A percentile compares a stretch with the other conserved stretches of the same genome.
Conservation (phyloP, 2,329 filamentous ascomycete species). For the Penicillium sp. region DNA sequence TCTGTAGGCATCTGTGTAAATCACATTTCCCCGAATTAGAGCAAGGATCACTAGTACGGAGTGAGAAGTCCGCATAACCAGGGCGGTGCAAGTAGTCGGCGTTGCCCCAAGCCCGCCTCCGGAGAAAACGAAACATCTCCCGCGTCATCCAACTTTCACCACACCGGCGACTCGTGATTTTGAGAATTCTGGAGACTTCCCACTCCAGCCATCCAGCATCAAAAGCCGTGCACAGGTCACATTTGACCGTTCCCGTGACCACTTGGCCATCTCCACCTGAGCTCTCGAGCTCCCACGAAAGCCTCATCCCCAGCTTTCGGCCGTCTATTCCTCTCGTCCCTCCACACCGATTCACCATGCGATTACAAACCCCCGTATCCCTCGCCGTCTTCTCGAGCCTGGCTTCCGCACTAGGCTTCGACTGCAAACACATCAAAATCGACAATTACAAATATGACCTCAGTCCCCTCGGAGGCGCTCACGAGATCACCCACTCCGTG, state of each 20-base stretch:
- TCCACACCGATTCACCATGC: constrained; percentile 29
- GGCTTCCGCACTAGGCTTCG: constrained; percentile 34
- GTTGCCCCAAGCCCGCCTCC: constrained; percentile 10
- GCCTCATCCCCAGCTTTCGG: constrained; percentile 4
- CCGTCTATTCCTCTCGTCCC: neutral
- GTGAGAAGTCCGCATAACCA: too few species aligned
- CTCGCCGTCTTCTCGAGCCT: constrained; percentile 31
- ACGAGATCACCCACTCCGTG: constrained; percentile 35
- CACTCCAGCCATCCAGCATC: too few species aligned
- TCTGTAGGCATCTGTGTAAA: neutral
- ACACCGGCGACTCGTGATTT: neutral
- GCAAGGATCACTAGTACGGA: too few species aligned
- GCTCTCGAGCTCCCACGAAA: constrained; percentile 10
- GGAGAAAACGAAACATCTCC: constrained; percentile 33
- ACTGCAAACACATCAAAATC: constrained; percentile 39
- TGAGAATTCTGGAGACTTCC: neutral
- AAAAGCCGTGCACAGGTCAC: neutral
- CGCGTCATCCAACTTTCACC: neutral
- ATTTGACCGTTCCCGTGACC: constrained; percentile 3
- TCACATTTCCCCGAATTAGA: too few species aligned
- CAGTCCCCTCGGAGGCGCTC: constrained; percentile 39
- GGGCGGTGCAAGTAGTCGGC: too few species aligned
- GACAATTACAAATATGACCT: constrained; percentile 43
- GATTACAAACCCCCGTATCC: constrained; percentile 30
- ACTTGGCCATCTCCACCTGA: neutral